Evolutionary conservation across 495 filamentous ascomycete species (phyloP).

Genomic region (Hypoxylon rickii): DNA sequence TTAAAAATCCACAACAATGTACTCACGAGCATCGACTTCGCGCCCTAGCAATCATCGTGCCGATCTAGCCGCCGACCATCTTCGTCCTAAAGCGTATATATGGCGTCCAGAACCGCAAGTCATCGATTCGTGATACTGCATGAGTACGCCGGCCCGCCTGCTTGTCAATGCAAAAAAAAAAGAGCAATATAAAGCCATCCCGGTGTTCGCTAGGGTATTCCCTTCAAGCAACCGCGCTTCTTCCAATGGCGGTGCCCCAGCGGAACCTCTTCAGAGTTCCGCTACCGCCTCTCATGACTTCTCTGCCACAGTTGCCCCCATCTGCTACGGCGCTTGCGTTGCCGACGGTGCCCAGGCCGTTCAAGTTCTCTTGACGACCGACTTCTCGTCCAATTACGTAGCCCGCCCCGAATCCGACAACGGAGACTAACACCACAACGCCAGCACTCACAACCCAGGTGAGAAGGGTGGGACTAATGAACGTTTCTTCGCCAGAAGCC

Average conservation of each 20-base stretch:
- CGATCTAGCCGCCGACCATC: constrained; percentile 1
- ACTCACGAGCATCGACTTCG: constrained; percentile 1
- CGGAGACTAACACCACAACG: constrained; percentile 87
- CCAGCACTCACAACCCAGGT: constrained; percentile 93
- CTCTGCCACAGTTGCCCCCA: constrained; percentile 45
- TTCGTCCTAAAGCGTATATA: constrained; percentile 2
- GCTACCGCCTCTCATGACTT: constrained; percentile 44
- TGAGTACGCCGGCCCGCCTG: constrained; percentile 10
- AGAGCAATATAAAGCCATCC: constrained; percentile 6
- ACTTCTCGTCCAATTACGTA: constrained; percentile 87
- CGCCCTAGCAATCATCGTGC: constrained; percentile 7
- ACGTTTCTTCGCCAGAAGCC: constrained; percentile 36
- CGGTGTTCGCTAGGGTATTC: neutral
- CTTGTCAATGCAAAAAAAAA: constrained; percentile 12
- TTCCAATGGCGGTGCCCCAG: constrained; percentile 51
- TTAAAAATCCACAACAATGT: constrained; percentile 4
- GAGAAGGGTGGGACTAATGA: constrained; percentile 74
- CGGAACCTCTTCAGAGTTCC: constrained; percentile 51
- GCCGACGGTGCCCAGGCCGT: constrained; percentile 40
- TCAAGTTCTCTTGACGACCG: constrained; percentile 64
- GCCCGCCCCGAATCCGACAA: constrained; percentile 90
- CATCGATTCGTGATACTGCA: constrained; percentile 28
- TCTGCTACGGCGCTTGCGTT: constrained; percentile 44
- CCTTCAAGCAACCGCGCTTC: constrained; percentile 46
- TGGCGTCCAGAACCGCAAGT: constrained; percentile 8